Conservation (phyloP, 768 basidiomycete species). For the Suillus subaureus region DNA sequence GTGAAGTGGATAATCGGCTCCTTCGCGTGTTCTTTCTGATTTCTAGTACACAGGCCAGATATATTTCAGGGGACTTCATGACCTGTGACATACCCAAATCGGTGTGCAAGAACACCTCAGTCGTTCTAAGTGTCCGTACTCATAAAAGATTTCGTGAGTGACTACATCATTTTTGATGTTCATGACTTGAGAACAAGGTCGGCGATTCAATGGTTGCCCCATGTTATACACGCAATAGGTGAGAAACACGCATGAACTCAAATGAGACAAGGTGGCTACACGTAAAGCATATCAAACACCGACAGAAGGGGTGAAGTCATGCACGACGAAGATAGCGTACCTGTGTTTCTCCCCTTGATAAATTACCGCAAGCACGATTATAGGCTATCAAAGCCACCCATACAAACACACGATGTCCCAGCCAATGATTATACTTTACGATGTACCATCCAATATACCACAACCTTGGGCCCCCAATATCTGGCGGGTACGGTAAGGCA, state of each 20-base stretch:
- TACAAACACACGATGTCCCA: conserved; percentile 37
- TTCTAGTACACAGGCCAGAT: not conserved
- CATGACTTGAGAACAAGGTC: not conserved
- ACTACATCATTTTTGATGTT: conserved; percentile 1
- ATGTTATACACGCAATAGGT: not conserved
- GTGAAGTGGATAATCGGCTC: not conserved
- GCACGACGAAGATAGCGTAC: not conserved
- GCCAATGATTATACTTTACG: conserved; percentile 66
- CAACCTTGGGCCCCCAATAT: conserved; percentile 80
- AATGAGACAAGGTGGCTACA: not conserved
- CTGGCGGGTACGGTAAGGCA: conserved; percentile 65
- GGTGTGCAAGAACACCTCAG: not conserved
- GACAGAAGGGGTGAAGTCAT: not conserved
- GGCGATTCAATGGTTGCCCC: not conserved
- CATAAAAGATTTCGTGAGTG: not conserved
- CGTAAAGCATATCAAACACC: conserved; percentile 7
- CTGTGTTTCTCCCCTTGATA: conserved; percentile 15
- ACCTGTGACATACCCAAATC: not conserved
- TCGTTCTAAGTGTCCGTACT: not conserved
- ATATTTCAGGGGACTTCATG: not conserved
- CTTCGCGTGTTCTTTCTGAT: not conserved
- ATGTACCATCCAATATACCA: conserved; percentile 58
- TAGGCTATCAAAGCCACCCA: not conserved
- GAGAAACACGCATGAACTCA: not conserved
- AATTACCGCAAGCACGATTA: conserved; percentile 7